Percentiles rank a stretch among this genome's conserved stretches.
phyloP scores from a whole-genome alignment of 768 basidiomycete genomes.

The Dacryopinax primogenitus region DNA sequence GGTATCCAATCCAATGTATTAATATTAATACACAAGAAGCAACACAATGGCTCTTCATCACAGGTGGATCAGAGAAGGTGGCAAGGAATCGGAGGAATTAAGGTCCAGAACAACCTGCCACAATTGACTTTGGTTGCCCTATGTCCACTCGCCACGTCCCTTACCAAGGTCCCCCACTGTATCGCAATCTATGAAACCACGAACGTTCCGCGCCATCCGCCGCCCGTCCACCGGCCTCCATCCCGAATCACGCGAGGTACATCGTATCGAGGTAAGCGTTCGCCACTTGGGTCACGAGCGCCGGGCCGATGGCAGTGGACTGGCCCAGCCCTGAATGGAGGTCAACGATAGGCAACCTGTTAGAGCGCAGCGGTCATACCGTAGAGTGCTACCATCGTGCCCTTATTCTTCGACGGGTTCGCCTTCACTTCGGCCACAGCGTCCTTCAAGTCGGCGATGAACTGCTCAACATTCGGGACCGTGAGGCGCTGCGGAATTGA shows the following conservation, averaged over 20 bases:
- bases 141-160: neutral
- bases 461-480: slow-evolving; percentile 56
- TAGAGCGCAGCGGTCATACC: slow-evolving; percentile 36
- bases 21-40: neutral
- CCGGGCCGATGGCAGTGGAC: slow-evolving; percentile 69
- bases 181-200: neutral
- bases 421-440: slow-evolving; percentile 58
- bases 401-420: slow-evolving; percentile 47
- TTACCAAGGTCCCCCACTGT: slow-evolving; percentile 7
- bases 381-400: slow-evolving; percentile 83
- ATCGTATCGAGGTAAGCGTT: slow-evolving; percentile 69
- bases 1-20: too few relatives aligned
- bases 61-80: neutral
- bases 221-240: neutral
- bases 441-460: slow-evolving; percentile 74
- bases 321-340: slow-evolving; percentile 52
- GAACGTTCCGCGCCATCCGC: neutral
- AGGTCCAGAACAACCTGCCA: neutral
- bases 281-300: slow-evolving; percentile 64
- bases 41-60: neutral
- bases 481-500: slow-evolving; percentile 51
- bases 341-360: neutral
- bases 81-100: neutral
- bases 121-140: neutral
- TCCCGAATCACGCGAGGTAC: slow-evolving; percentile 49